Conservation (phyloP, 106 monocot genomes). For the Dendrobium nobile region DNA sequence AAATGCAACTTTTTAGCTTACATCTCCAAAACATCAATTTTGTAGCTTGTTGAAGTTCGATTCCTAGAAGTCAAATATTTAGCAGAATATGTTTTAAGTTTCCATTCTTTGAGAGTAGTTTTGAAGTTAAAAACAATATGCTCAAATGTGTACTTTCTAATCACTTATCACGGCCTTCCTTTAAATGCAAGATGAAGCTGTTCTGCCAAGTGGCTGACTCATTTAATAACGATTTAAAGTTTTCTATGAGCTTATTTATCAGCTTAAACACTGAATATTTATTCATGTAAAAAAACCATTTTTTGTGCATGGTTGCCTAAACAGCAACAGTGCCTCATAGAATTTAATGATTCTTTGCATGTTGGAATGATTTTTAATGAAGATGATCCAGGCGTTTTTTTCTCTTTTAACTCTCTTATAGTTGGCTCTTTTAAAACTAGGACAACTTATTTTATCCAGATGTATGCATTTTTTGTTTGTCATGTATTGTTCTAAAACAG, state of each 20-base stretch:
- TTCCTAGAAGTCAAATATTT: neutral
- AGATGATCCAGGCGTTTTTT: neutral
- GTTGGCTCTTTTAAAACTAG: neutral
- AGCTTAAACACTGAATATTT: neutral
- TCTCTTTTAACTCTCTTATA: neutral
- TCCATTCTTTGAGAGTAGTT: neutral
- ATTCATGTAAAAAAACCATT: neutral
- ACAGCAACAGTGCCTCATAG: neutral
- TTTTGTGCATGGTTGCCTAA: neutral
- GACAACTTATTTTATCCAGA: slow-evolving; percentile 1
- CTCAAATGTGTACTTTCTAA: neutral
- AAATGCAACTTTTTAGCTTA: neutral
- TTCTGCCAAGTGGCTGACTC: neutral
- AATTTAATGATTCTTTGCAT: neutral
- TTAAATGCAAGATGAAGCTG: neutral
- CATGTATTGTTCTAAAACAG: neutral
- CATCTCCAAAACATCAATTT: neutral
- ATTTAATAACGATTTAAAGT: neutral
- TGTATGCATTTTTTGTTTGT: neutral
- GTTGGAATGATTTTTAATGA: neutral
- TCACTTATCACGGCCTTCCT: neutral
- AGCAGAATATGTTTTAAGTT: neutral
- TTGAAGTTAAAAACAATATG: neutral
- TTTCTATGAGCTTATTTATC: neutral
- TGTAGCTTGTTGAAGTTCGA: neutral